Percentiles rank a stretch among this genome's conserved stretches.
Evolutionary conservation across 176 grass and related monocot species (phyloP).

Genomic region (Tillandsia leiboldiana): DNA sequence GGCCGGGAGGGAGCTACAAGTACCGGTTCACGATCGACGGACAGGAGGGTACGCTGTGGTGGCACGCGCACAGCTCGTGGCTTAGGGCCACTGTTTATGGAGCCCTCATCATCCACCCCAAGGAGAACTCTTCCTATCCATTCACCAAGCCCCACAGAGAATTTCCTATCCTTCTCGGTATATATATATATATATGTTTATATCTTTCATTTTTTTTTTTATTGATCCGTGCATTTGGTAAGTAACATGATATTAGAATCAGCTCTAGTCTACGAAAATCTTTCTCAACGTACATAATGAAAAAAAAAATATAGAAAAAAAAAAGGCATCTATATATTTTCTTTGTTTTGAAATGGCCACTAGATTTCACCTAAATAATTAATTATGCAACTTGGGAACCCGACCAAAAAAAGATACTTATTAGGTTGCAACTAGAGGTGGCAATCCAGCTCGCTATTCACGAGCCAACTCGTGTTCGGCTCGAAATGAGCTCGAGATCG

Average conservation of each 20-base stretch:
- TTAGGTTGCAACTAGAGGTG: no score
- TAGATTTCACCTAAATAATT: no score
- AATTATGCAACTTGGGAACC: no score
- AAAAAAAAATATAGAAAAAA: no score
- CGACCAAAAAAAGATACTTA: no score
- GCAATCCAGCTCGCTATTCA: no score
- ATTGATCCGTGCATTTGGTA: neutral
- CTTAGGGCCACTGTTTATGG: slow-evolving; percentile 83
- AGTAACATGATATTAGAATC: neutral
- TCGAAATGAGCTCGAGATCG: no score
- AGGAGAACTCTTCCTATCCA: slow-evolving; percentile 30
- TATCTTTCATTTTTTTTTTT: neutral
- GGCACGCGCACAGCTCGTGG: slow-evolving; percentile 93
- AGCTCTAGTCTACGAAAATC: no score
- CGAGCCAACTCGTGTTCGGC: no score
- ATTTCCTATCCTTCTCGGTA: slow-evolving; percentile 76
- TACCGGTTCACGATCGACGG: slow-evolving; percentile 70
- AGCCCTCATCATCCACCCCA: slow-evolving; percentile 60
- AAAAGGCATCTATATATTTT: no score
- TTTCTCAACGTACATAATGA: no score
- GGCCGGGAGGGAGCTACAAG: slow-evolving; percentile 52
- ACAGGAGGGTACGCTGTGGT: slow-evolving; percentile 89
- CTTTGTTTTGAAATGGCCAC: no score
- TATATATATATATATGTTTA: slow-evolving; percentile 5
- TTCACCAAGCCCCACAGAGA: slow-evolving; percentile 40